Base-by-base conservation (phyloP, 768 basidiomycete species). In the Tricholoma saponaceum region DNA sequence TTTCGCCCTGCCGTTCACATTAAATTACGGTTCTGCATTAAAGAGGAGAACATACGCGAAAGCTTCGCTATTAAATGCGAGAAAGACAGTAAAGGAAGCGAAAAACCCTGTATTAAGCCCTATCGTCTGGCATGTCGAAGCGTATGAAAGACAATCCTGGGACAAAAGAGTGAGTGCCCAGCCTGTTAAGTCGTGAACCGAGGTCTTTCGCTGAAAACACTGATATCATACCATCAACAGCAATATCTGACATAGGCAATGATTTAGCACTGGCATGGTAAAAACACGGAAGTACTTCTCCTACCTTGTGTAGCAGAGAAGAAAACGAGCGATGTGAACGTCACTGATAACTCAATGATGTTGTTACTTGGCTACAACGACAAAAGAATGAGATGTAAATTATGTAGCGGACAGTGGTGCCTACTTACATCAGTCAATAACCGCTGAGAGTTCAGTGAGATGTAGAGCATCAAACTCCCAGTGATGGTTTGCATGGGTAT, bases 101-200 rank as follows among this genome's bases (percentile, higher is more conserved):
- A 98, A 95, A 72, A 88, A 98, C 5, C 97, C 97, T 1, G 92
- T 90, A 64, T 96, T 98, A 23, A 99, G 79, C 12, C 97, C 97
- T 59, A 98, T 92, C 0, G 97, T 98, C 71, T 99, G 97, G 57
- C 96, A 98, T 6, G 95, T 98, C 16, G 95, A 97, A 3, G 97
- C 97, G 67, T 95, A 99, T 16, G 95, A 93, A 35, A 98, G 74
- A 67, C 95, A 95, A 62, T 94, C 94, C 59, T 92, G 86, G 2
- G 96, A 98, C 49, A 99, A 84, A 32, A 86, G 80, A 4, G 90
- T 93, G 55, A 90, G 79, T 18, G 86, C 90, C 89, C 89, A 90
- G 28, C 86, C 86, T 88, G 58, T 35, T 44, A 4, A n/a, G 25
- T 32, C 25, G 18, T 53, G 26, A 54, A 58, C 46, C 4, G 8